Evolutionary conservation across 2,329 filamentous ascomycete genomes (phyloP).

Genomic region (Microdochium nivale): DNA sequence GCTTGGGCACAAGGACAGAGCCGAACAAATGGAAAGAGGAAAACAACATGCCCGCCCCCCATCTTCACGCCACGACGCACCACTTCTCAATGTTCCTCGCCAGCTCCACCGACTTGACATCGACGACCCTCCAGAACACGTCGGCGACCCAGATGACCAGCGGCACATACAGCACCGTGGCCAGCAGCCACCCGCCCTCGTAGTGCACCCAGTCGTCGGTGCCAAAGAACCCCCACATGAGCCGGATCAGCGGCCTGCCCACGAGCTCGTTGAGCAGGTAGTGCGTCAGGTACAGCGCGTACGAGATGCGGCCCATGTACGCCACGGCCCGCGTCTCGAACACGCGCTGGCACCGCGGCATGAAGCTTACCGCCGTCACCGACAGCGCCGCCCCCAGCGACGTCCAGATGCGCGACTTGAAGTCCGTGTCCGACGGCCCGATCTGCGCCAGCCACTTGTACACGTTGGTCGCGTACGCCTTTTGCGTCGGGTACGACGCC

Average conservation of each 20-base stretch:
- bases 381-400: neutral
- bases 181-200: neutral
- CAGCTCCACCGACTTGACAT: neutral
- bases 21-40: no score
- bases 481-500: neutral
- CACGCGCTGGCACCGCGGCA: constrained; percentile 8
- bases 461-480: neutral
- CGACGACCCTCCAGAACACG: neutral
- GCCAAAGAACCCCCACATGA: neutral
- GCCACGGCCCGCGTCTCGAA: constrained; percentile 12
- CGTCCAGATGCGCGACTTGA: neutral
- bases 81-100: constrained; percentile 11
- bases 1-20: no score
- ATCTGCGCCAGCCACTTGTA: neutral
- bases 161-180: neutral
- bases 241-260: neutral
- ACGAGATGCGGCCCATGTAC: constrained; percentile 14
- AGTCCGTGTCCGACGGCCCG: neutral
- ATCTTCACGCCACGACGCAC: constrained; percentile 13
- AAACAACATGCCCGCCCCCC: no score
- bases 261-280: constrained; percentile 5
- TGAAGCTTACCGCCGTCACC: neutral
- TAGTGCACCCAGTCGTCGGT: neutral
- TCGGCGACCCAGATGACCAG: neutral
- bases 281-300: constrained; percentile 13